A percentile compares a stretch with the other conserved stretches of the same genome.
Conservation (phyloP, 192 early-diverging fungal species). For the Geranomyces variabilis region DNA sequence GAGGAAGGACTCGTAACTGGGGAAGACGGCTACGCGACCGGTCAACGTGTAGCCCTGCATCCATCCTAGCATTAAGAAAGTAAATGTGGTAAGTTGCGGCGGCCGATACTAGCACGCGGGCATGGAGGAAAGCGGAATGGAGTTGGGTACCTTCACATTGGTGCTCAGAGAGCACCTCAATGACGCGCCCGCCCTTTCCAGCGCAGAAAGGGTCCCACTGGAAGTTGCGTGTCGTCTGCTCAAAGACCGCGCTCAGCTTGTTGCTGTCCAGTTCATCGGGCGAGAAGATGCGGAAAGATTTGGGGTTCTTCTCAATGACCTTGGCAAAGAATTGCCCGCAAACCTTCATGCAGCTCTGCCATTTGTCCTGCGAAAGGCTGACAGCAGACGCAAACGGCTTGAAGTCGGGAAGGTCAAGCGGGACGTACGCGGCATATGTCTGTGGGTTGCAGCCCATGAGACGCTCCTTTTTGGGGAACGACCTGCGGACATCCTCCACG, state of each 20-base stretch:
- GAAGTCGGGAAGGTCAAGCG: conserved; percentile 39
- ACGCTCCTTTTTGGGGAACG: conserved; percentile 35
- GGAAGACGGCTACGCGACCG: conserved; percentile 44
- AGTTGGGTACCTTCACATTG: conserved; percentile 12
- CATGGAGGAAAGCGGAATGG: too few relatives aligned
- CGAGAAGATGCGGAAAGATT: conserved; percentile 46
- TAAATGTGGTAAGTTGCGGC: too few relatives aligned
- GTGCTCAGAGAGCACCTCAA: conserved; percentile 52
- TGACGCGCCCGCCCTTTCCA: conserved; percentile 38
- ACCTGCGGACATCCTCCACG: conserved; percentile 25
- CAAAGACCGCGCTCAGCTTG: conserved; percentile 41
- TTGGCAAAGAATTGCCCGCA: conserved; percentile 37
- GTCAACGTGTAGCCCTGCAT: conserved; percentile 54
- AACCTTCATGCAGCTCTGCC: conserved; percentile 31
- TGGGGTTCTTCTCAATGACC: conserved; percentile 38
- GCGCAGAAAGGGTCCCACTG: conserved; percentile 40
- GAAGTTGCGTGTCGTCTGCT: conserved; percentile 44
- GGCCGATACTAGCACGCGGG: too few relatives aligned
- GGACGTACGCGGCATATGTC: conserved; percentile 40
- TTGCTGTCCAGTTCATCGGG: conserved; percentile 49
- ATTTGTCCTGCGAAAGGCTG: conserved; percentile 8
- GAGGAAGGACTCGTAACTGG: conserved; percentile 48
- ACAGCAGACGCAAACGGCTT: conserved; percentile 14
- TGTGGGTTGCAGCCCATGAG: conserved; percentile 45
- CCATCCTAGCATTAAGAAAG: too few relatives aligned